phyloP scores from a whole-genome alignment of 2,329 filamentous ascomycete species.

The Fusarium bactridioides region DNA sequence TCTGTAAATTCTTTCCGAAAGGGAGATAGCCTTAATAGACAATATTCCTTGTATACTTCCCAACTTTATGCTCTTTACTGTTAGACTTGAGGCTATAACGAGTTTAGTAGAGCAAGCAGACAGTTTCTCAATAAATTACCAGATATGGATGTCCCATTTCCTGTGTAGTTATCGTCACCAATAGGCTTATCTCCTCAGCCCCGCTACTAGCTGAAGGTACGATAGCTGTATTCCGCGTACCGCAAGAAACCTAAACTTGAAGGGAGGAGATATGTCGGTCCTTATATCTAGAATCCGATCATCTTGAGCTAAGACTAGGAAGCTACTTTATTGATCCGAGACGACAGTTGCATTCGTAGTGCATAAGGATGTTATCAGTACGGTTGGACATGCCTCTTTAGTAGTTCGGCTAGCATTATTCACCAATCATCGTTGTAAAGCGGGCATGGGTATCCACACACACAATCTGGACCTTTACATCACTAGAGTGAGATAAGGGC shows the following conservation, averaged over 20 bases:
- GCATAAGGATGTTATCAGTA: neutral
- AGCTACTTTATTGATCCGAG: neutral
- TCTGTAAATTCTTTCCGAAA: neutral
- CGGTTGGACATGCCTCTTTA: neutral
- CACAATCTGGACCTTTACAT: neutral
- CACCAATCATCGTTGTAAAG: neutral
- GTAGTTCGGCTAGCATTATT: neutral
- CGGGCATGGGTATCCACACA: neutral
- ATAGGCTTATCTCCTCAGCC: too few relatives aligned
- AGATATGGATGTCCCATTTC: too few relatives aligned
- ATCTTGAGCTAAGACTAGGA: neutral
- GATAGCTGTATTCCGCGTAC: too few relatives aligned
- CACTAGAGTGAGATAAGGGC: neutral
- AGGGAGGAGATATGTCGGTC: neutral
- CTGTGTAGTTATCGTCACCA: too few relatives aligned
- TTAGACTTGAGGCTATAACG: too few relatives aligned
- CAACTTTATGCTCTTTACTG: too few relatives aligned
- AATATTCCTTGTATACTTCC: too few relatives aligned
- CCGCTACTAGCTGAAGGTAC: too few relatives aligned
- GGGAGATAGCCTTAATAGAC: too few relatives aligned
- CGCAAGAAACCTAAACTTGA: neutral
- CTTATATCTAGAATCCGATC: neutral
- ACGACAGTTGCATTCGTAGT: neutral
- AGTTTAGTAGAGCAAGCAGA: too few relatives aligned
- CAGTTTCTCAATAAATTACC: too few relatives aligned